Evolutionary conservation across 148 eudicot species (phyloP), one percentile per base, ranked within the genome.

Genomic region (Agrostemma githago): DNA sequence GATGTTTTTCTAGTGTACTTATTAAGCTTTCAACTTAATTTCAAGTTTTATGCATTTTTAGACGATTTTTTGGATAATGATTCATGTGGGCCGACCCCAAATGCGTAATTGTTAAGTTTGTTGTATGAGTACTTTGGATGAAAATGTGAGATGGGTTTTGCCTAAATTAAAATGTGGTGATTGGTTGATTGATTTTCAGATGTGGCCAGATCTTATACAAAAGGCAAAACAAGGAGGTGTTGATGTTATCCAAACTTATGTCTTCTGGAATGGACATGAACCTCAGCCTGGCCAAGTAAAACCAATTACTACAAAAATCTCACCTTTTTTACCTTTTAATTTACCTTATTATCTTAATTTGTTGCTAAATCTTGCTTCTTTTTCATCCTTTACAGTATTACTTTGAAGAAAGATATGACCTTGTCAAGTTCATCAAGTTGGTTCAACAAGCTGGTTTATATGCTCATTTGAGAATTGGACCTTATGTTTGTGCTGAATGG

Each of bases 401-500:
- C 76, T 92, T 92, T 85, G 97, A 87, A 78, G 97, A 81, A 42
- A 92, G 97, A 44, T 90, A 88, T 88, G 93, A 92, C 79, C 83
- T 92, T 54, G 97, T 92, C 75, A 92, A 85, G 72, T 92, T 92
- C 79, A 85, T 92, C 79, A 90, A 88, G 88, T 81, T 86, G 77
- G 85, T 83, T 80, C 81, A 90, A 70, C 80, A 87, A 83, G 92
- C 96, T 76, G 97, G 97, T 48, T 87, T 92, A 4, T 87, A 87
- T 86, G 93, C 83, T 83, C 89, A 90, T 85, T 90, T 92, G 73
- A 88, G 97, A 84, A 80, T 92, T 84, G 97, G 96, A 16, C 97
- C 97, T 54, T 92, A 92, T 88, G 91, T 86, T 81, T 92, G 96
- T 87, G 97, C 96, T 73, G 97, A 92, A 80, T 92, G 97, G 97